These are phyloP conservation scores for Coleophoma cylindrospora DNA, from an alignment of 2,329 filamentous ascomycete genomes.

Conservation along the genomic window DNA sequence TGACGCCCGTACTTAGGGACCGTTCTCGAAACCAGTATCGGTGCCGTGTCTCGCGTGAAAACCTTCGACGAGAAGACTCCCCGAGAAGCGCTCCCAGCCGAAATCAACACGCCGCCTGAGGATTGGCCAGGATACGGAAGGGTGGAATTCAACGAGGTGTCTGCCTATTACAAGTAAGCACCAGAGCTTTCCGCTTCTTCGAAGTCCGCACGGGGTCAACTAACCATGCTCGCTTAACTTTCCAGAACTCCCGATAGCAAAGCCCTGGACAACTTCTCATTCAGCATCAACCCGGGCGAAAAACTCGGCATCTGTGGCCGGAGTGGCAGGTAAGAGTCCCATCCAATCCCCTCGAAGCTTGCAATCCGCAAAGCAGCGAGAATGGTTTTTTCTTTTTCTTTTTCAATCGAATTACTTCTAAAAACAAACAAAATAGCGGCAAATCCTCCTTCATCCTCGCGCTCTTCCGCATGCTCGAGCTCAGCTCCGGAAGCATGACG, in stretches of 20 bases:
- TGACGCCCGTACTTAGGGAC: not conserved
- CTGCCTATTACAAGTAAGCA: slow-evolving; percentile 6
- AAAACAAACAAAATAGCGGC: slow-evolving; percentile 13
- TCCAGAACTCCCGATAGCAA: not conserved
- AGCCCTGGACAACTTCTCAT: slow-evolving; percentile 4
- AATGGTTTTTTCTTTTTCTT: no score
- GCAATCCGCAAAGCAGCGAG: no score
- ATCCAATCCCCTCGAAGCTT: no score
- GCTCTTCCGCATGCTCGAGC: slow-evolving; percentile 44
- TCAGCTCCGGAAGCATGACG: slow-evolving; percentile 28
- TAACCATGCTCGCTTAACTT: not conserved
- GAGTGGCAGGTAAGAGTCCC: slow-evolving; percentile 7
- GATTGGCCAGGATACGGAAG: slow-evolving; percentile 6
- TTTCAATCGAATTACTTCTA: no score
- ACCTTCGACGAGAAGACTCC: slow-evolving; percentile 28
- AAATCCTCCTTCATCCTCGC: slow-evolving; percentile 37
- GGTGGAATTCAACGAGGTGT: slow-evolving; percentile 4
- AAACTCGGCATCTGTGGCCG: slow-evolving; percentile 45
- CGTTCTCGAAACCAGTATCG: slow-evolving; percentile 29
- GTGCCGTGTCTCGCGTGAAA: slow-evolving; percentile 49
- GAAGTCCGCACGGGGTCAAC: not conserved
- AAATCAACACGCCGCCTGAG: slow-evolving; percentile 27
- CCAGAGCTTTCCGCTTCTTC: not conserved
- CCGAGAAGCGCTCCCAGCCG: slow-evolving; percentile 25
- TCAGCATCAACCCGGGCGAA: slow-evolving; percentile 30